phyloP scores from a whole-genome alignment of 345 rosid genomes.

The Fremontodendron californicum region DNA sequence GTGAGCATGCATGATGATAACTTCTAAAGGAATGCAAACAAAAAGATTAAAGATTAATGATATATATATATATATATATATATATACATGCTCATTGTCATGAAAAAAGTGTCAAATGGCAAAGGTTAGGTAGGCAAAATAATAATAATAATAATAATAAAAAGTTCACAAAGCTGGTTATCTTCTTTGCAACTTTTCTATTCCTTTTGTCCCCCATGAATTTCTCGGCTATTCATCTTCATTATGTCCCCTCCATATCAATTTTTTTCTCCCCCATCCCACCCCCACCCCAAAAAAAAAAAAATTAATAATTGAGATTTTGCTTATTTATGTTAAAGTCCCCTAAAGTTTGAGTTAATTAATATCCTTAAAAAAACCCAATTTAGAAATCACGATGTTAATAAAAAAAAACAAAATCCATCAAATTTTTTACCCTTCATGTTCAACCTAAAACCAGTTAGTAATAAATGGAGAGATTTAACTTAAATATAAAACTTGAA shows the following conservation, averaged over 20 bases:
- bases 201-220: neutral
- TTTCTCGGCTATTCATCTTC: neutral
- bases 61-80: neutral
- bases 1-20: constrained; percentile 8
- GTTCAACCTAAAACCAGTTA: too few relatives aligned
- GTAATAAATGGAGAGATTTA: too few relatives aligned
- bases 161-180: neutral
- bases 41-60: constrained; percentile 7
- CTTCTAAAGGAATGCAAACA: constrained; percentile 6
- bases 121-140: neutral
- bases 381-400: too few relatives aligned
- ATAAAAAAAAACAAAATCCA: too few relatives aligned
- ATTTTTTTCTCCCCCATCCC: neutral
- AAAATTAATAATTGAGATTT: too few relatives aligned
- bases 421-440: too few relatives aligned
- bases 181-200: neutral
- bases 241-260: neutral
- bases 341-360: too few relatives aligned
- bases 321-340: too few relatives aligned
- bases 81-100: too few relatives aligned
- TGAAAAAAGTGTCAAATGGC: neutral
- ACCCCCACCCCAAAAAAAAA: too few relatives aligned
- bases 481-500: too few relatives aligned
- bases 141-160: neutral
- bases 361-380: neutral